Evolutionary conservation across 768 basidiomycete species (phyloP).

Genomic region (Lactarius hatsudake): DNA sequence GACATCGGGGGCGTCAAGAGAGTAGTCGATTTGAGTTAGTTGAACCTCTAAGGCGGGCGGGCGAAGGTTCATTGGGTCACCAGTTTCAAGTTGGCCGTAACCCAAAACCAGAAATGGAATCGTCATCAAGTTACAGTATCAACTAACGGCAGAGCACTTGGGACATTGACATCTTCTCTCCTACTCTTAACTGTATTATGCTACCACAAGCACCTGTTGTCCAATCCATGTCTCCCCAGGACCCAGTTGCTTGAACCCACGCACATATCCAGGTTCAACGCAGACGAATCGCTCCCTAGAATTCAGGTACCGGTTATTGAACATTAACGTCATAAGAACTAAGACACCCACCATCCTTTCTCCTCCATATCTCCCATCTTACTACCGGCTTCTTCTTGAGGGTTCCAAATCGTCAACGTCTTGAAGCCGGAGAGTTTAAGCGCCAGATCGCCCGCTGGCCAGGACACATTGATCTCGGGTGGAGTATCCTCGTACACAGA

Average conservation of each 20-base stretch:
- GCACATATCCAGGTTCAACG: conserved; percentile 86
- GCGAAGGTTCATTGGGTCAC: conserved; percentile 10
- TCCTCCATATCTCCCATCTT: conserved; percentile 89
- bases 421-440: conserved; percentile 57
- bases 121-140: not conserved
- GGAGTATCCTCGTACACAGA: conserved; percentile 71
- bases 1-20: conserved; percentile 51
- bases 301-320: not conserved
- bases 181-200: conserved; percentile 17
- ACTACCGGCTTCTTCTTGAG: conserved; percentile 61
- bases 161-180: not conserved
- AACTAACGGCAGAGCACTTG: too few relatives aligned
- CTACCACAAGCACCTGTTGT: conserved; percentile 61
- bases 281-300: conserved; percentile 81
- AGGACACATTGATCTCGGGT: conserved; percentile 53
- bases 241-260: conserved; percentile 62
- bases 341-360: conserved; percentile 67
- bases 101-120: not conserved
- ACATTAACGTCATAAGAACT: not conserved
- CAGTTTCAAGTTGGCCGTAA: not conserved
- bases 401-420: conserved; percentile 96
- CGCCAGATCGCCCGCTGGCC: conserved; percentile 55
- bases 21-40: conserved; percentile 63
- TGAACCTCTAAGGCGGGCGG: conserved; percentile 39
- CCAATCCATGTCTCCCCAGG: conserved; percentile 75